Evolutionary conservation across 2,329 filamentous ascomycete species (phyloP).

Genomic region (Sclerotinia sclerotiorum): DNA sequence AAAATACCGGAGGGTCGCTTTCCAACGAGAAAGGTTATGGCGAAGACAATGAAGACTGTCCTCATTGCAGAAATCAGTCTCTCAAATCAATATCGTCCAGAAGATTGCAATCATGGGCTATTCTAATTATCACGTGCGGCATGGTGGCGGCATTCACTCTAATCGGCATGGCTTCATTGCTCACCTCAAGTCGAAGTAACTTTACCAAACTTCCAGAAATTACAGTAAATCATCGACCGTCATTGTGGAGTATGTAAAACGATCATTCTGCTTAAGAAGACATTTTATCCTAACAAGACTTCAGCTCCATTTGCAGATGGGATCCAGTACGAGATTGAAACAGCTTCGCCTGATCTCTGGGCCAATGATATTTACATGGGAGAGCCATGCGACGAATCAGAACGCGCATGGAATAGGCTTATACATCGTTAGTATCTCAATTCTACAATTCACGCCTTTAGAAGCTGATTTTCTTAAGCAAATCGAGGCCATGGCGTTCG

Average conservation of each 20-base stretch:
- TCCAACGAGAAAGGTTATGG: neutral
- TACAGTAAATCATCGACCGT: neutral
- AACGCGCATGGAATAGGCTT: slow-evolving; percentile 19
- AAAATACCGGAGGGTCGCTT: neutral
- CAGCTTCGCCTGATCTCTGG: slow-evolving; percentile 9
- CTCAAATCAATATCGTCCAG: neutral
- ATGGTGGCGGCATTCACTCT: neutral
- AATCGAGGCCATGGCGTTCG: slow-evolving; percentile 14
- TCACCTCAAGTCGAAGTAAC: slow-evolving; percentile 6
- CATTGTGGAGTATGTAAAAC: slow-evolving; percentile 7
- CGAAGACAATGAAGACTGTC: neutral
- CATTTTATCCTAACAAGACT: neutral
- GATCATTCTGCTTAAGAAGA: too few relatives aligned
- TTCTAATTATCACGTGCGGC: neutral
- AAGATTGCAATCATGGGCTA: neutral
- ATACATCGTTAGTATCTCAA: slow-evolving; percentile 9
- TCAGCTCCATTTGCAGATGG: slow-evolving; percentile 12
- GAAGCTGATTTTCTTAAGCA: neutral
- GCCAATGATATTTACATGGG: slow-evolving; percentile 7
- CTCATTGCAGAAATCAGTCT: neutral
- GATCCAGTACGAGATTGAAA: slow-evolving; percentile 5
- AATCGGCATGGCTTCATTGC: slow-evolving; percentile 13
- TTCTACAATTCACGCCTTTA: neutral
- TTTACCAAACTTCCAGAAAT: neutral
- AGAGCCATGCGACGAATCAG: slow-evolving; percentile 20